phyloP scores from a whole-genome alignment of 2,329 filamentous ascomycete genomes.

The Biscogniauxia mediterranea region DNA sequence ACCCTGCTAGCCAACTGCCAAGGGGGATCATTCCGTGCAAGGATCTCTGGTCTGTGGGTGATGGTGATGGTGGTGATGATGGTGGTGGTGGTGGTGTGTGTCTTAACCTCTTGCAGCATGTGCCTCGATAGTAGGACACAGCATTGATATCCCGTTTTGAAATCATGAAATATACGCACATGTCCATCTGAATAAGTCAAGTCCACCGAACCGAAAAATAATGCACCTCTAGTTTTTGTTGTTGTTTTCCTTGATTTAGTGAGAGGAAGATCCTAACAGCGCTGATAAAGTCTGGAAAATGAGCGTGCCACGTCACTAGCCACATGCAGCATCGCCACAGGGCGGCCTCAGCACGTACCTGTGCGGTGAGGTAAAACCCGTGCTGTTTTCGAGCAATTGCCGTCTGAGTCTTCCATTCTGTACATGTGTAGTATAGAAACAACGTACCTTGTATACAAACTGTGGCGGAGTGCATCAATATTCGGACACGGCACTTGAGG shows the following conservation, averaged over 20 bases:
- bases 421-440: too few species aligned
- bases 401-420: too few species aligned
- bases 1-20: conserved; percentile 21
- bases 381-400: too few species aligned
- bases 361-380: background rate
- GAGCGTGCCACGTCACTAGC: conserved; percentile 30
- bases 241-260: conserved; percentile 3
- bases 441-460: conserved; percentile 18
- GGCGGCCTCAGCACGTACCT: conserved; percentile 6
- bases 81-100: background rate
- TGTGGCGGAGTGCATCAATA: conserved; percentile 31
- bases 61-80: too few species aligned
- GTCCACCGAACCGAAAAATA: background rate
- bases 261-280: conserved; percentile 7
- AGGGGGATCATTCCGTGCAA: conserved; percentile 24
- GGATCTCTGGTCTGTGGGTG: too few species aligned
- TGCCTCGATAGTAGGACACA: background rate
- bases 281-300: conserved; percentile 16
- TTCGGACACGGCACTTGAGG: conserved; percentile 22
- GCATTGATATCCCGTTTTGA: background rate
- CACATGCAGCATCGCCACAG: conserved; percentile 25
- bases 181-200: background rate
- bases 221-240: background rate
- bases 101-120: background rate
- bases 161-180: background rate